A percentile compares a stretch with the other conserved stretches of the same genome.
These are phyloP conservation scores for Sinapis alba DNA, from an alignment of 441 rosid genomes.

Conservation along the genomic window DNA sequence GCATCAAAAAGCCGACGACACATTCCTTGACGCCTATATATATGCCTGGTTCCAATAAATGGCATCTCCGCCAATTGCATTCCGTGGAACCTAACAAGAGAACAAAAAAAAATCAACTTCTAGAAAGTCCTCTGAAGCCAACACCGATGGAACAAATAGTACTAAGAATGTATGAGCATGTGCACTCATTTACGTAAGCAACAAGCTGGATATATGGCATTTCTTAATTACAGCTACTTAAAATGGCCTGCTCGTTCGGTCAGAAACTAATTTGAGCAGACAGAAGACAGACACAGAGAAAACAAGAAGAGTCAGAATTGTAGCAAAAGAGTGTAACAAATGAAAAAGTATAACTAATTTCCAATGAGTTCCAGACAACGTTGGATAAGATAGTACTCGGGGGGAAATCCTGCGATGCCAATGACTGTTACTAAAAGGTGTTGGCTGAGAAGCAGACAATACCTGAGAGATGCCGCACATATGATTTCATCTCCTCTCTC, in stretches of 20 bases:
- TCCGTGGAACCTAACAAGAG: conserved; percentile 80
- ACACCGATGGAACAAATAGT: not conserved
- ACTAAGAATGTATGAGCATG: conserved; percentile 8
- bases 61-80: conserved; percentile 94
- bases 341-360: not conserved
- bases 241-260: not conserved
- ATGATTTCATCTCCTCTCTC: conserved; percentile 98
- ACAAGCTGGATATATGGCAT: not conserved
- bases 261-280: not conserved
- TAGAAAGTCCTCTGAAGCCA: conserved; percentile 7
- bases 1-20: conserved; percentile 90
- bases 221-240: conserved; percentile 5
- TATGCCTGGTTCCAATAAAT: conserved; percentile 95
- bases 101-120: not conserved
- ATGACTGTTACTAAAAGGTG: not conserved
- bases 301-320: not conserved
- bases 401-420: not conserved
- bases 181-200: conserved; percentile 1
- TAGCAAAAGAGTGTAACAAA: not conserved
- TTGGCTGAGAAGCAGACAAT: conserved; percentile 23
- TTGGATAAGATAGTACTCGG: not conserved
- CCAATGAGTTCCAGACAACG: not conserved
- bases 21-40: conserved; percentile 98
- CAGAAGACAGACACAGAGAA: conserved; percentile 6
- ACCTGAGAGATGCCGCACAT: conserved; percentile 96